Percentiles rank a stretch among this genome's conserved stretches.
Conservation (phyloP, 306 rosid genomes). For the Herpetospermum pedunculosum region DNA sequence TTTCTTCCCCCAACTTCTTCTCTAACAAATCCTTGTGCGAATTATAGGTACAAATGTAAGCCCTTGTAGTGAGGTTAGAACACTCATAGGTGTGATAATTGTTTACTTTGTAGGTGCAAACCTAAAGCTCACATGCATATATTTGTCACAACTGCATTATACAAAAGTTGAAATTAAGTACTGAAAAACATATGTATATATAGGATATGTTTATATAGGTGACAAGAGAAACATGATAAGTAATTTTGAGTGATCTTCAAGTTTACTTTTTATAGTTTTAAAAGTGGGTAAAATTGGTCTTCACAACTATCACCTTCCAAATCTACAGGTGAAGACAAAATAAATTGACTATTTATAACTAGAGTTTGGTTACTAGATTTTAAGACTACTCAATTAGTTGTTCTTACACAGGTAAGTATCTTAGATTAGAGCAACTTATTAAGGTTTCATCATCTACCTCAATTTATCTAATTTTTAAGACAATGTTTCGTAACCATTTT, state of each 20-base stretch:
- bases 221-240: neutral
- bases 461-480: neutral
- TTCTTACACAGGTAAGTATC: neutral
- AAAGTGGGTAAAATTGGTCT: neutral
- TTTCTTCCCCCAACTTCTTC: too few relatives aligned
- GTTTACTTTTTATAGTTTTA: neutral
- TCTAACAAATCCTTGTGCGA: too few relatives aligned
- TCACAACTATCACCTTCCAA: neutral
- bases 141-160: neutral
- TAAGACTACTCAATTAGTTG: neutral
- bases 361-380: neutral
- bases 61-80: neutral
- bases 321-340: neutral
- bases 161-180: neutral
- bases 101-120: neutral
- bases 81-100: neutral
- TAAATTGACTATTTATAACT: neutral
- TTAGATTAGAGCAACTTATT: neutral
- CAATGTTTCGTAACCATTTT: too few relatives aligned
- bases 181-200: neutral
- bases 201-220: neutral
- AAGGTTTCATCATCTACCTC: neutral
- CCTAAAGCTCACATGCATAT: neutral
- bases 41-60: neutral
- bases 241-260: neutral